These are phyloP conservation scores for Metschnikowia chrysomelidarum DNA, from an alignment of 805 yeast genomes.

Conservation along the genomic window DNA sequence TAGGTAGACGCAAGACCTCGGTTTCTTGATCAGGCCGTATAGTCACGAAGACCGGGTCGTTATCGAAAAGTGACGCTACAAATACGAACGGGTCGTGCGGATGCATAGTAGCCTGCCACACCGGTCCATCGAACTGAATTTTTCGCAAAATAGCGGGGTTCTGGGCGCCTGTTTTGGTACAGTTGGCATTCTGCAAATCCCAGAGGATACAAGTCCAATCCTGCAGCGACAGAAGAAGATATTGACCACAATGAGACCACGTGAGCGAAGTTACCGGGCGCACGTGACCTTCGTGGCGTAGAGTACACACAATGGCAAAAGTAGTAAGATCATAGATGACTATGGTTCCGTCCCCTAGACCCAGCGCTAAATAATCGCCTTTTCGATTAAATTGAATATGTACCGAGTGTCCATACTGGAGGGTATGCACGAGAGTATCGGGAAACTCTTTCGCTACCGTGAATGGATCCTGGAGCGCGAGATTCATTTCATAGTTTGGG, in stretches of 20 bases:
- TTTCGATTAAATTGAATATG: slow-evolving; percentile 64
- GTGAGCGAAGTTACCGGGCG: slow-evolving; percentile 67
- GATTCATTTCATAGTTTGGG: slow-evolving; percentile 71
- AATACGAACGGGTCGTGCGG: slow-evolving; percentile 48
- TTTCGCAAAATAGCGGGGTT: slow-evolving; percentile 37
- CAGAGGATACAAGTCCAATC: slow-evolving; percentile 83
- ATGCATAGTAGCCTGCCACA: slow-evolving; percentile 65
- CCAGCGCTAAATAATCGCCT: slow-evolving; percentile 62
- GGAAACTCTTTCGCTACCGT: slow-evolving; percentile 91
- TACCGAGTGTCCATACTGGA: slow-evolving; percentile 65
- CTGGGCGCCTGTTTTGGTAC: slow-evolving; percentile 3
- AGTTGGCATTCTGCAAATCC: slow-evolving; percentile 54
- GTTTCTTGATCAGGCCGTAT: slow-evolving; percentile 14
- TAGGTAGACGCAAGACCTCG: slow-evolving; percentile 18
- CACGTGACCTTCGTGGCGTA: slow-evolving; percentile 57
- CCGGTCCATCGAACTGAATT: slow-evolving; percentile 61
- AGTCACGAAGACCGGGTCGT: slow-evolving; percentile 50
- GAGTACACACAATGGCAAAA: slow-evolving; percentile 48
- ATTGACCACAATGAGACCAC: slow-evolving; percentile 77
- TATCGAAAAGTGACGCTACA: slow-evolving; percentile 66
- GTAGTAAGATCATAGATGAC: slow-evolving; percentile 49
- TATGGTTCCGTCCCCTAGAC: slow-evolving; percentile 18
- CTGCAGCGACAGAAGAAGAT: slow-evolving; percentile 64
- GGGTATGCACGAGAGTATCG: slow-evolving; percentile 70
- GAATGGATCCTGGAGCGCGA: slow-evolving; percentile 84